Percentiles rank a stretch among this genome's conserved stretches.
phyloP scores from a whole-genome alignment of 75 land plant species.

The Larix kaempferi region DNA sequence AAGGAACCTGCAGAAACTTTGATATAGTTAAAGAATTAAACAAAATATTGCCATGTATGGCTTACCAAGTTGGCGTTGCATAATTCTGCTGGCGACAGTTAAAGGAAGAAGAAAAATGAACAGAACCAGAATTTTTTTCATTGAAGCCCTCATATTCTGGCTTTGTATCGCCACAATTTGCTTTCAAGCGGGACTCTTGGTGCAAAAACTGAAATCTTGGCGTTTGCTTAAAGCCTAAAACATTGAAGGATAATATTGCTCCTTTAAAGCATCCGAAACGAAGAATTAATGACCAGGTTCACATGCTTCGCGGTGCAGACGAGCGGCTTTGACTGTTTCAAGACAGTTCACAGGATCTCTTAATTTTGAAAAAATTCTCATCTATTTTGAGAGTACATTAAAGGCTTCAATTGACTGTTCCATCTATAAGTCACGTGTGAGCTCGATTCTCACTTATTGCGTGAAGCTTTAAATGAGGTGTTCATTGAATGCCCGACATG shows the following conservation, averaged over 20 bases:
- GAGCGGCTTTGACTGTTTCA: neutral
- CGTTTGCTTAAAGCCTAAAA: neutral
- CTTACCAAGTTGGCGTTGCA: neutral
- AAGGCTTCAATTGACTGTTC: neutral
- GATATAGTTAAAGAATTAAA: neutral
- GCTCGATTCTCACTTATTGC: conserved; percentile 10
- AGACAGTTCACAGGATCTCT: conserved; percentile 8
- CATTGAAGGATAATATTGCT: neutral
- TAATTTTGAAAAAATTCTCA: neutral
- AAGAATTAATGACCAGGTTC: neutral
- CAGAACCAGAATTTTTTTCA: neutral
- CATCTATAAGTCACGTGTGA: conserved; percentile 4
- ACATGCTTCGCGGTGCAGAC: too few relatives aligned
- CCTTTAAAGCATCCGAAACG: neutral
- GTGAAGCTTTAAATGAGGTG: conserved; percentile 4
- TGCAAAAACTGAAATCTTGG: neutral
- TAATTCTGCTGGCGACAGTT: neutral
- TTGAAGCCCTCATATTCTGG: neutral
- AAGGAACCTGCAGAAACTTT: neutral
- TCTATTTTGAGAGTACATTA: neutral
- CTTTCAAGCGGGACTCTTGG: neutral
- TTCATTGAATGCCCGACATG: neutral
- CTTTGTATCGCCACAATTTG: neutral
- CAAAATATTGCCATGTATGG: neutral
- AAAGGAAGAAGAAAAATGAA: conserved; percentile 2